Percentiles rank a stretch among this genome's conserved stretches.
phyloP scores from a whole-genome alignment of 2,329 filamentous ascomycete genomes.

The Thielaviopsis ethacetica region DNA sequence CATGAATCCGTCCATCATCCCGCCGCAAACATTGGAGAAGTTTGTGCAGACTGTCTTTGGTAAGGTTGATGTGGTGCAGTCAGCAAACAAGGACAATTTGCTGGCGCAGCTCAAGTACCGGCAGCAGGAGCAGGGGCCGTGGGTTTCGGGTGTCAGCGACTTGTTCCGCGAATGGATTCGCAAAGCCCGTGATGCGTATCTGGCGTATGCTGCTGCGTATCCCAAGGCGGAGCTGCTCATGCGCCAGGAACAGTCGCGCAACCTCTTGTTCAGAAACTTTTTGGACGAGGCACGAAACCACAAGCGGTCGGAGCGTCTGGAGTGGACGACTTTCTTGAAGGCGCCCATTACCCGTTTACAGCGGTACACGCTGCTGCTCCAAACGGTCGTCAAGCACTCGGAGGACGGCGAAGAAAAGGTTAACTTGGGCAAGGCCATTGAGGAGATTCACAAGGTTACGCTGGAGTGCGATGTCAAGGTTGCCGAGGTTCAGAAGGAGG shows the following conservation, averaged over 20 bases:
- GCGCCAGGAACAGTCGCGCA: constrained; percentile 68
- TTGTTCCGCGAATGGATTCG: constrained; percentile 97
- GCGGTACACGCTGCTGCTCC: constrained; percentile 69
- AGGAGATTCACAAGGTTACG: constrained; percentile 81
- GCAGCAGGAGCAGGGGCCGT: constrained; percentile 91
- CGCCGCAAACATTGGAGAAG: constrained; percentile 57
- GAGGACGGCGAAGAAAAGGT: constrained; percentile 79
- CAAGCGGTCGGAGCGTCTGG: constrained; percentile 63
- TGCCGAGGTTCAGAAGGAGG: constrained; percentile 80
- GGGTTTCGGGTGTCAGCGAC: constrained; percentile 86
- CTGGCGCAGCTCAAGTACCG: constrained; percentile 90
- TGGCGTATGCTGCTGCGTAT: constrained; percentile 81
- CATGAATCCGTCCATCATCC: constrained; percentile 65
- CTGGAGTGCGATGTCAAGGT: constrained; percentile 85
- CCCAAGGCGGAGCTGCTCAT: constrained; percentile 72
- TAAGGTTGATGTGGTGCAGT: constrained; percentile 72
- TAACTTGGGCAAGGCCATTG: constrained; percentile 68
- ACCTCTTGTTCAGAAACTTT: constrained; percentile 74
- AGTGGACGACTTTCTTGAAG: constrained; percentile 91
- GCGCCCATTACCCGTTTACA: constrained; percentile 84
- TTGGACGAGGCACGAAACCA: constrained; percentile 65
- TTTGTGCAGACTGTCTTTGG: constrained; percentile 83
- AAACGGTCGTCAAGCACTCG: constrained; percentile 66
- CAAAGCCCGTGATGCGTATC: constrained; percentile 75
- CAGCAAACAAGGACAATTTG: constrained; percentile 83